Conservation (phyloP, 225 moss, liverwort and hornwort genomes). For the Neckera pumila region DNA sequence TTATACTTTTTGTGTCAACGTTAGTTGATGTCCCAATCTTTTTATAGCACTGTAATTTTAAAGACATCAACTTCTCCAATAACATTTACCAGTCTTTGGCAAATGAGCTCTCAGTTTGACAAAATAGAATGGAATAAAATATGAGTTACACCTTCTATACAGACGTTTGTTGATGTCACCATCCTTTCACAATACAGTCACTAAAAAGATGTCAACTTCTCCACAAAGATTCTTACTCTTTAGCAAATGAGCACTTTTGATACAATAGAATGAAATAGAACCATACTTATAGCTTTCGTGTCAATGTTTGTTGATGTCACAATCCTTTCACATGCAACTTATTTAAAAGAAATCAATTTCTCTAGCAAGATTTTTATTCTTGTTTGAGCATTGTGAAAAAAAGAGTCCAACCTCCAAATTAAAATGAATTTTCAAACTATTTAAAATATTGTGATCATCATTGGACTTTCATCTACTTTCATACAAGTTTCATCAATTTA, state of each 20-base stretch:
- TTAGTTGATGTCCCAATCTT: background rate
- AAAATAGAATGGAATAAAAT: background rate
- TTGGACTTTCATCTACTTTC: background rate
- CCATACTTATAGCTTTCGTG: fast-evolving
- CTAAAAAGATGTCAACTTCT: background rate
- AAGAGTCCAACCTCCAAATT: fast-evolving
- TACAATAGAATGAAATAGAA: background rate
- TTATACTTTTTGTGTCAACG: fast-evolving
- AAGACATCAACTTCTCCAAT: background rate
- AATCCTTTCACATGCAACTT: background rate
- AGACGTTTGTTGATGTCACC: fast-evolving
- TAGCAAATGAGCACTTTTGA: fast-evolving
- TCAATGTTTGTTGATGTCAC: background rate
- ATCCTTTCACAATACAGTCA: background rate
- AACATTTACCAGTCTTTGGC: fast-evolving
- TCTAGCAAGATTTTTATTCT: background rate
- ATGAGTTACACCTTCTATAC: background rate
- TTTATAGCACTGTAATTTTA: background rate
- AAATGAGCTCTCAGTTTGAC: background rate
- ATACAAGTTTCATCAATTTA: background rate
- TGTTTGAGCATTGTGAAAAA: background rate
- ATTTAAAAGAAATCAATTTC: background rate
- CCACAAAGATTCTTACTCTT: background rate
- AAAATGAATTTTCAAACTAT: background rate
- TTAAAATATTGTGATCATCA: background rate